Base-by-base conservation (phyloP, 306 rosid species). In the Quercus alba region DNA sequence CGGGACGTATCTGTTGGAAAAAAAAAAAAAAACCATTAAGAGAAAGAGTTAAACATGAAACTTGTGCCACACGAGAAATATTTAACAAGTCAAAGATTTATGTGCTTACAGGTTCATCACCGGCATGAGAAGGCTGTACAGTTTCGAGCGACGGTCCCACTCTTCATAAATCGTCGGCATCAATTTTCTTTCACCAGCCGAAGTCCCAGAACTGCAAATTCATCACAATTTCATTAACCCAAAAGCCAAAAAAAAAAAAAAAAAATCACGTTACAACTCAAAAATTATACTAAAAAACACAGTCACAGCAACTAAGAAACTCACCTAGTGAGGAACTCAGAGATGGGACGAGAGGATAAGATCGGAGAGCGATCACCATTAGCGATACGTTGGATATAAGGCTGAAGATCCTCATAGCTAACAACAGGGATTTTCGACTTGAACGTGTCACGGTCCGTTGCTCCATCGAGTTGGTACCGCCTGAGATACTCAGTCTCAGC, bases 241-340 rank as follows among this genome's bases (percentile, higher is more conserved):
- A 25, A 9, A 61, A 12, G 17, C 5, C 4, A 9, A 10, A 1
- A 14, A 33, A 44, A 61, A n/a, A n/a, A n/a, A 30, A 59, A 4
- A 64, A 12, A 5, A 74, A 35, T 59, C 20, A 8, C 12, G 3
- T 41, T 7, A 8, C 46, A 41, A 41, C 1, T 55, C 55, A 20
- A 9, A 51, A 46, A 15, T 38, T n/a, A 5, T 11, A 46, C 14
- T 46, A 28, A 20, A 5, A 26, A 44, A 3, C 28, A 20, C 8
- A 41, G 3, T 41, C 46, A 41, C 4, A 3, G 33, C 9, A 44
- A 3, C 6, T 23, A 6, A 63, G 2, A 4, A 19, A 2, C 10
- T 56, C 26, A 91, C 99, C 99, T 95, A 21, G 99, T 93, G 80
- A 95, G 94, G 57, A 95, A 93, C 86, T 95, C 99, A 0, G 99